Evolutionary conservation across 495 filamentous ascomycete species (phyloP).

Genomic region (Aspergillus coremiiformis): DNA sequence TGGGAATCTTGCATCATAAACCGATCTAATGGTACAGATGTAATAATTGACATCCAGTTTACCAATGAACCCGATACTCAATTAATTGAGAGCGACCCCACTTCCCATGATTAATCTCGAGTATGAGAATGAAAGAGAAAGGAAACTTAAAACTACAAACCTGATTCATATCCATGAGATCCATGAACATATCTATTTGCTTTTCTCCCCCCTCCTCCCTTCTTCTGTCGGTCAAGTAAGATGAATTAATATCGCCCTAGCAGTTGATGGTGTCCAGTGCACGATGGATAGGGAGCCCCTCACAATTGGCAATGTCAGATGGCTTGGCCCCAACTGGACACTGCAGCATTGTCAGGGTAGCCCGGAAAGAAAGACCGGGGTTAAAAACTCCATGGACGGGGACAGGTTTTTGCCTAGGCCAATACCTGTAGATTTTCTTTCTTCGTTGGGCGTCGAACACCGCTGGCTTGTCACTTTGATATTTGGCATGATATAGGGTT

Average conservation of each 20-base stretch:
- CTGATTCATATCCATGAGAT: not conserved
- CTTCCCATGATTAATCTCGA: not conserved
- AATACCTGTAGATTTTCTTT: not conserved
- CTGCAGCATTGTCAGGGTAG: conserved; percentile 8
- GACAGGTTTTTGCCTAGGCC: not conserved
- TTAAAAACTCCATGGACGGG: not conserved
- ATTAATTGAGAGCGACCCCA: not conserved
- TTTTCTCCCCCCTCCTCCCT: too few relatives aligned
- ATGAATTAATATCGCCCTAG: conserved; percentile 10
- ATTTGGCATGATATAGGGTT: not conserved
- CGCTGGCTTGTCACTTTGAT: conserved; percentile 1
- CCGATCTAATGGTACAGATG: not conserved
- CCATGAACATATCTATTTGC: not conserved
- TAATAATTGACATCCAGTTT: not conserved
- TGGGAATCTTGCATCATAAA: not conserved
- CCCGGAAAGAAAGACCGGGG: not conserved
- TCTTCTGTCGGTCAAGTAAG: not conserved
- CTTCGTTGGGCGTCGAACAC: not conserved
- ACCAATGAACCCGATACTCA: not conserved
- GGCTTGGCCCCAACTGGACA: conserved; percentile 20
- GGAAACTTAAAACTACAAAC: not conserved
- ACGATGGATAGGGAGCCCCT: conserved; percentile 15
- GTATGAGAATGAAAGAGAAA: not conserved
- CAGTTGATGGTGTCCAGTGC: conserved; percentile 20
- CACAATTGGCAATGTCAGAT: conserved; percentile 6